phyloP scores from a whole-genome alignment of 768 basidiomycete species.

The Tremella fuciformis region DNA sequence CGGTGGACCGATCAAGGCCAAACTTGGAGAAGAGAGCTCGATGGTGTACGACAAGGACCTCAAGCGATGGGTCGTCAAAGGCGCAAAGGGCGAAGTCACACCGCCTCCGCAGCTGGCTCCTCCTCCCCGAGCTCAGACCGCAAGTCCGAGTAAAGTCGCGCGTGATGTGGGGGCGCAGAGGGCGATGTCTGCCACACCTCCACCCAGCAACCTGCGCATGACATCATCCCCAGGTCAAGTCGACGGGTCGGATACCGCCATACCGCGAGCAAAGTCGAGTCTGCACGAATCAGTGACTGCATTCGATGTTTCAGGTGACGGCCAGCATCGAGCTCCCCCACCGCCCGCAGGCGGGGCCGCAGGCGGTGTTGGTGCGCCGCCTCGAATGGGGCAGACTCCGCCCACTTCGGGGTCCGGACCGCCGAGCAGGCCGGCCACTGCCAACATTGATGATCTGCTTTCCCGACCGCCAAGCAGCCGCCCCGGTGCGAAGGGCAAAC shows the following conservation, averaged over 20 bases:
- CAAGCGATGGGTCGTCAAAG: constrained; percentile 94
- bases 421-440: constrained; percentile 40
- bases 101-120: constrained; percentile 53
- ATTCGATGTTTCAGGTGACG: constrained; percentile 1
- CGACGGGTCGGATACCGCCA: constrained; percentile 10
- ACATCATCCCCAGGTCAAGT: constrained; percentile 12
- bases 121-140: constrained; percentile 78
- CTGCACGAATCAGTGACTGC: constrained; percentile 14
- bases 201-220: constrained; percentile 14
- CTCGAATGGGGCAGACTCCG: constrained; percentile 41
- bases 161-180: constrained; percentile 7
- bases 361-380: constrained; percentile 2
- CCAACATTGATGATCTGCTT: constrained; percentile 53
- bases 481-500: constrained; percentile 65
- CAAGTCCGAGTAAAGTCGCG: constrained; percentile 61
- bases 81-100: constrained; percentile 57
- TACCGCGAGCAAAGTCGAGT: constrained; percentile 16
- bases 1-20: constrained; percentile 76
- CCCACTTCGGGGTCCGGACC: constrained; percentile 55
- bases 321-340: neutral
- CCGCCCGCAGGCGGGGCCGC: neutral
- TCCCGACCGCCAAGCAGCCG: constrained; percentile 56
- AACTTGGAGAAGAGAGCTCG: constrained; percentile 80
- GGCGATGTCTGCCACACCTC: constrained; percentile 28
- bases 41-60: constrained; percentile 95